Evolutionary conservation across 768 basidiomycete species (phyloP), one percentile per base, ranked within the genome.

Genomic region (Mycena chlorophos): DNA sequence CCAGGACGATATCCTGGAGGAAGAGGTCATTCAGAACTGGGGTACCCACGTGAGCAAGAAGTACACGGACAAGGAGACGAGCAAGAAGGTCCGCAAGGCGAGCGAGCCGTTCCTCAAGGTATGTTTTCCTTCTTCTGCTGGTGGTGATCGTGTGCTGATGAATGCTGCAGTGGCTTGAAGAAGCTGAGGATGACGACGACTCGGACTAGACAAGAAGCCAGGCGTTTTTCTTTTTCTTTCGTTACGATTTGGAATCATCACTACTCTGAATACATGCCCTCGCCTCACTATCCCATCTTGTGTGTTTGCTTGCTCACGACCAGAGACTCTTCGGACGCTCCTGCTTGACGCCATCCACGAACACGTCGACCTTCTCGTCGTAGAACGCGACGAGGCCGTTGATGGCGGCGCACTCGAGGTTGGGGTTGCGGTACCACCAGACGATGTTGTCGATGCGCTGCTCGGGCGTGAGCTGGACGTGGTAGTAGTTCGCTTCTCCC

Each of bases 31-130:
- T 48, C 85, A 79, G 10, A 86, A 94, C 60, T 98, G 94, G 96
- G 94, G 94, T 8, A 96, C 92, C 3, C 94, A 96, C 64, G 92
- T 94, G 68, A 91, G 88, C 74, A 96, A 90, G 80, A 97, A 98
- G 76, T 96, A 93, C 67, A 91, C 94, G 42, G 91, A 96, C 73
- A 94, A 89, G 73, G 94, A 98, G 25, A 88, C 84, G 43, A 91
- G 89, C 71, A 98, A 98, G 84, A 94, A 86, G 73, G 94, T 99
- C 49, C 81, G 95, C 64, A 96, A 95, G 78, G 94, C 94, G 13
- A 89, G 90, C 61, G 94, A 92, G 69, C 94, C 95, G 0, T 98
- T 98, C 79, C 75, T 98, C 68, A 94, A 94, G 81, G 90, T 90
- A 60, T 46, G 78, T 65, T 37, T 17, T 31, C 23, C 3, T 26